Percentiles rank a stretch among this genome's conserved stretches.
phyloP scores from a whole-genome alignment of 345 rosid genomes.

The Microcos paniculata region DNA sequence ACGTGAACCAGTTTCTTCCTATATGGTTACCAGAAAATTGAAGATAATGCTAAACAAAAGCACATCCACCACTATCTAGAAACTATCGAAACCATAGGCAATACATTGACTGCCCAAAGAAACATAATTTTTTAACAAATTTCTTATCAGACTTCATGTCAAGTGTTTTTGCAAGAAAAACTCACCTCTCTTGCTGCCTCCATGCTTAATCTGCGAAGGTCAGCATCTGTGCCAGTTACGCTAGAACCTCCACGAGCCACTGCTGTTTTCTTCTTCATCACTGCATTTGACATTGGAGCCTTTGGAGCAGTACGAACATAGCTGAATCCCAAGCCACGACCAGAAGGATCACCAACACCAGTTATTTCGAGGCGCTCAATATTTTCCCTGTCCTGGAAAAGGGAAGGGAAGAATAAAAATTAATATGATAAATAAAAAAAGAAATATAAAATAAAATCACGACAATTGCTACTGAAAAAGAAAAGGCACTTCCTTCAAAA shows the following conservation, averaged over 20 bases:
- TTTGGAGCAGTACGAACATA: conserved; percentile 89
- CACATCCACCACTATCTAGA: neutral
- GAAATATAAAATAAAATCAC: neutral
- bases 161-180: conserved; percentile 7
- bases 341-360: conserved; percentile 99
- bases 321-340: conserved; percentile 96
- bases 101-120: neutral
- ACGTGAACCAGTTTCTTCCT: no score
- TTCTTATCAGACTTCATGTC: neutral
- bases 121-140: neutral
- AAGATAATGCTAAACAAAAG: neutral
- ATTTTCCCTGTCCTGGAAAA: conserved; percentile 85
- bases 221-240: conserved; percentile 99
- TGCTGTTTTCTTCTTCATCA: conserved; percentile 78
- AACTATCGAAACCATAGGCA: neutral
- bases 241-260: conserved; percentile 84
- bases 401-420: neutral
- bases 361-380: conserved; percentile 97
- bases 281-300: conserved; percentile 77
- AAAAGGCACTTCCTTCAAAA: neutral
- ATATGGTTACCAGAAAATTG: no score
- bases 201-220: conserved; percentile 97
- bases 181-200: conserved; percentile 98
- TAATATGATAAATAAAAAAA: neutral
- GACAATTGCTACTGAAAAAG: neutral